Base-by-base conservation (phyloP, 1,139 yeast genomes). In the Sugiyamaella grinbergsii region DNA sequence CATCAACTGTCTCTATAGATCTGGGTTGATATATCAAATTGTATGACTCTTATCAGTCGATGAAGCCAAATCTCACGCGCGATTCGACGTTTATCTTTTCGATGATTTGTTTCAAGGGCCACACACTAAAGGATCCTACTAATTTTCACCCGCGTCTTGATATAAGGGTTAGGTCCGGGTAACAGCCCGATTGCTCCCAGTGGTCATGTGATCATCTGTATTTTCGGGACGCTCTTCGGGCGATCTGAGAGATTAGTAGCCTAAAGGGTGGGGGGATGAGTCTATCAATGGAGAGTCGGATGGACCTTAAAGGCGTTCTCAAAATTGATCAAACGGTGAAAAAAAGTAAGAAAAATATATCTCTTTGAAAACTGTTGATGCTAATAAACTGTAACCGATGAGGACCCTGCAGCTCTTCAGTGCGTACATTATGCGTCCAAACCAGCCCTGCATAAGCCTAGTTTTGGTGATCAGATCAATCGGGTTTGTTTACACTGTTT, bases 1-100 rank as follows among this genome's bases (percentile, higher is more conserved):
- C 45, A 41, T 41, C 37, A 41, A 41, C 45, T 41, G 31, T 20
- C 38, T 10, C 26, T 18, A 5, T 24, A 11, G 6, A 10, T n/a
- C 10, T 24, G 5, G 5, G 10, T 6, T 4, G 11, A 26, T 4
- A 40, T 24, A 40, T 28, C 18, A 40, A 15, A 28, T n/a, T 20
- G n/a, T 13, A 29, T 41, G 16, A 41, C 26, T 23, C 29, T 28
- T 41, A 31, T 28, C 45, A 33, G 33, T 23, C 8, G 26, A 5
- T 5, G 26, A 23, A 8, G n/a, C n/a, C n/a, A n/a, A n/a, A n/a
- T n/a, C n/a, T n/a, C n/a, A n/a, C n/a, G n/a, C n/a, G n/a, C n/a
- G n/a, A n/a, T n/a, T n/a, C n/a, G n/a, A n/a, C n/a, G n/a, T n/a
- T n/a, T n/a, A n/a, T n/a, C n/a, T n/a, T n/a, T n/a, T n/a, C n/a